These are phyloP conservation scores for Bondarzewia mesenterica DNA, from an alignment of 1,284 basidiomycete genomes.

Conservation along the genomic window DNA sequence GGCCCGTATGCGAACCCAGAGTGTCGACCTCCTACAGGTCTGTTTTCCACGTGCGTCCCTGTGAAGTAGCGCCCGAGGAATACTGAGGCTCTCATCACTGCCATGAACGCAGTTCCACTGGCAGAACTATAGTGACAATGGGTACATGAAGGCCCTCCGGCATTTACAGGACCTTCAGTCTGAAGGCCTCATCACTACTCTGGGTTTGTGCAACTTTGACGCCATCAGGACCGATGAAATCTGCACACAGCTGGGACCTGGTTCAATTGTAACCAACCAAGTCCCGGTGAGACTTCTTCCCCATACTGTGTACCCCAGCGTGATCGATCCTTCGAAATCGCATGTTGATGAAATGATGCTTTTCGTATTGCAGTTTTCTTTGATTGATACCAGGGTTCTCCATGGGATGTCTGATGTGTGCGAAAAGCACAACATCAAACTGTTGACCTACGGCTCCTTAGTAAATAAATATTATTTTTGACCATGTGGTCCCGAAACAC, in stretches of 20 bases:
- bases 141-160: slow-evolving; percentile 56
- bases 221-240: slow-evolving; percentile 68
- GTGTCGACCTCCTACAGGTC: slow-evolving; percentile 69
- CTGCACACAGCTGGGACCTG: slow-evolving; percentile 60
- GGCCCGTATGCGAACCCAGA: slow-evolving; percentile 36
- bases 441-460: slow-evolving; percentile 75
- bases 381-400: slow-evolving; percentile 70
- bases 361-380: slow-evolving; percentile 55
- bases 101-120: slow-evolving; percentile 56
- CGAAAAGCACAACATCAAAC: slow-evolving; percentile 59
- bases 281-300: slow-evolving; percentile 50
- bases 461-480: slow-evolving; percentile 33
- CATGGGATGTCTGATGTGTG: slow-evolving; percentile 74
- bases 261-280: slow-evolving; percentile 72
- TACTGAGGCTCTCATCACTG: neutral
- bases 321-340: slow-evolving; percentile 1
- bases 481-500: neutral
- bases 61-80: neutral
- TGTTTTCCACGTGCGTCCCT: slow-evolving; percentile 6
- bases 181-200: slow-evolving; percentile 53
- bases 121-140: slow-evolving; percentile 69
- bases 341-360: neutral
- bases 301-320: neutral
- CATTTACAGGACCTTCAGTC: slow-evolving; percentile 52
- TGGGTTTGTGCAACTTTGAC: slow-evolving; percentile 80